Base-by-base conservation (phyloP, 352 stramenopile species). In the Pythium dissotocum region DNA sequence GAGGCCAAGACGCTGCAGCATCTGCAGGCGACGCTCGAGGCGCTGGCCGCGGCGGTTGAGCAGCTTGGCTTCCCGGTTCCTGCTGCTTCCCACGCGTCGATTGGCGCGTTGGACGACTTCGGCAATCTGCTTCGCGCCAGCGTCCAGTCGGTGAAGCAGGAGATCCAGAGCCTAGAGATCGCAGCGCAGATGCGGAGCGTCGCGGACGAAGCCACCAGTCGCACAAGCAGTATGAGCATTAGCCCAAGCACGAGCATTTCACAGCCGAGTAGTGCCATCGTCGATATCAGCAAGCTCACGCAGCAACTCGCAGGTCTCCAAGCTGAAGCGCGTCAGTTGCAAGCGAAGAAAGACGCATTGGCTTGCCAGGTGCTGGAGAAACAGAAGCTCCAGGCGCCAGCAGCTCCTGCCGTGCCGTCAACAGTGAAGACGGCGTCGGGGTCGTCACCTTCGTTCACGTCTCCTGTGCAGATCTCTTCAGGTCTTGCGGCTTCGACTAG, bases 81-180 rank as follows among this genome's bases (percentile, higher is more conserved):
- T 2, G 53, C 58, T 3, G 71, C 75, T 1, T 58, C 80, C 12
- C 32, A 58, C 40, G 51, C 65, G 18, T 79, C 81, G 18, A 35
- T 91, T 32, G 78, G 87, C 36, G 73, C 78, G 0, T 63, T 91
- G 1, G 78, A 90, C n/a, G 83, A 90, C 38, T 65, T 91, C 30
- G 71, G 65, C 32, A 89, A 79, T 30, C 48, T 90, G 36, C 61
- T 91, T 49, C 70, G 76, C 33, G 77, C 71, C 33, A 78, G 88
- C 36, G 74, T 84, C 13, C 78, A 85, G 38, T 61, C 76, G 0
- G 60, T 79, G 21, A 86, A 82, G 56, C 81, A 89, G 61, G 83
- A 91, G 57, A 87, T 91, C 32, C 83, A 91, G 65, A 88, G 70
- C 38, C 70, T 90, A 58, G 75, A 91, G 71, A 90, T 90, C 66